Evolutionary conservation across 345 rosid species (phyloP).

Genomic region (Raphanus sativus): DNA sequence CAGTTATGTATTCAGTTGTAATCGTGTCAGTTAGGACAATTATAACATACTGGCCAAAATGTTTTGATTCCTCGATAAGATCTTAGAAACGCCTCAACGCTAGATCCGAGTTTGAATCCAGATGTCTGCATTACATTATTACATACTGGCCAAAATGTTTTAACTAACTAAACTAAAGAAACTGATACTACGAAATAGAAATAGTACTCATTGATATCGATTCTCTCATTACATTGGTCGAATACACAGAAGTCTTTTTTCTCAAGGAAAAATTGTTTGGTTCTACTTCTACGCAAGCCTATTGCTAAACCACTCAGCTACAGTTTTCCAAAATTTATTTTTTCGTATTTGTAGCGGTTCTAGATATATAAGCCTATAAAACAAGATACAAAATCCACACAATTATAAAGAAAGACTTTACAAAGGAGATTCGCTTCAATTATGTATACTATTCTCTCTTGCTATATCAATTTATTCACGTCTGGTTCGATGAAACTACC

Average conservation of each 20-base stretch:
- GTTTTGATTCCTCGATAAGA: neutral
- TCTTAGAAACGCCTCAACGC: constrained; percentile 9
- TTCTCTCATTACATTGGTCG: neutral
- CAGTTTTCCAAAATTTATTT: too few species aligned
- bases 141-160: neutral
- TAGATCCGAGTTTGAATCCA: constrained; percentile 1
- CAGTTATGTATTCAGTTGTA: neutral
- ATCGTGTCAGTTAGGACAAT: neutral
- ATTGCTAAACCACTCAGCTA: too few species aligned
- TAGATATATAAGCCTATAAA: neutral
- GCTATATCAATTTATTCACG: neutral
- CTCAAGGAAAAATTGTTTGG: neutral
- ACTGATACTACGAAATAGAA: neutral
- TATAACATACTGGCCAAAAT: neutral
- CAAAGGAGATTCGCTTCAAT: neutral
- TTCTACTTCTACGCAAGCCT: too few species aligned
- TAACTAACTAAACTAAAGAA: neutral
- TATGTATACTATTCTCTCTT: neutral
- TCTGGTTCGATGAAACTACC: neutral
- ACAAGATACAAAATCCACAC: neutral
- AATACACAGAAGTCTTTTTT: neutral
- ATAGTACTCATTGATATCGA: neutral
- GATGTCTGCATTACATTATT: neutral
- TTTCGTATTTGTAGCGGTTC: neutral
- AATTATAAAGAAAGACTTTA: neutral